These are phyloP conservation scores for Saraca asoca DNA, from an alignment of 331 rosid species.

Conservation along the genomic window DNA sequence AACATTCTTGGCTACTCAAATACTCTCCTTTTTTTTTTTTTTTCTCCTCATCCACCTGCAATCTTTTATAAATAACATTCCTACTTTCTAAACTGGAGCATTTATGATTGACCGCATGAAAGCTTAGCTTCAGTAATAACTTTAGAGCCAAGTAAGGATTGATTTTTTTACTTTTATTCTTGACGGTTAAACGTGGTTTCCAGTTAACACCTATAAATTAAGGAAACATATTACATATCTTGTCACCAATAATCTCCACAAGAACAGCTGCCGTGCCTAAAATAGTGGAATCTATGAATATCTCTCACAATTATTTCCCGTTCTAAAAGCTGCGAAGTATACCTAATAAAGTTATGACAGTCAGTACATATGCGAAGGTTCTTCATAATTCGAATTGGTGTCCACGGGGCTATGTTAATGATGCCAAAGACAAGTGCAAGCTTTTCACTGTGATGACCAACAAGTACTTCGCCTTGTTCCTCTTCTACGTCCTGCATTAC, in stretches of 20 bases:
- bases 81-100: not conserved
- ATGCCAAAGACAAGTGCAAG: slow-evolving; percentile 64
- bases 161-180: too few relatives aligned
- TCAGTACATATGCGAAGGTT: slow-evolving; percentile 67
- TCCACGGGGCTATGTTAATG: slow-evolving; percentile 45
- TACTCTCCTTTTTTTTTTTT: too few relatives aligned
- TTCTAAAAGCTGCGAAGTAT: slow-evolving; percentile 64
- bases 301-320: slow-evolving; percentile 72
- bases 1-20: not conserved
- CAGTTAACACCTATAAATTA: slow-evolving; percentile 21
- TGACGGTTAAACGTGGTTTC: not conserved
- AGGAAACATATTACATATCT: slow-evolving; percentile 12
- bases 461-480: slow-evolving; percentile 70
- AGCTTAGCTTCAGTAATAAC: not conserved
- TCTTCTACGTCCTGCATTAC: slow-evolving; percentile 82
- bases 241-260: slow-evolving; percentile 79
- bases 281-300: slow-evolving; percentile 69
- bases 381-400: slow-evolving; percentile 72
- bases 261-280: slow-evolving; percentile 65
- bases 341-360: slow-evolving; percentile 71
- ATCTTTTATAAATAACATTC: not conserved
- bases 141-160: not conserved
- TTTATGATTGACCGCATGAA: not conserved
- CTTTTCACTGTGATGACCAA: slow-evolving; percentile 79
- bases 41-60: not conserved